Percentiles rank a stretch among this genome's conserved stretches.
Evolutionary conservation across 768 basidiomycete genomes (phyloP).

Genomic region (Pholiota molesta): DNA sequence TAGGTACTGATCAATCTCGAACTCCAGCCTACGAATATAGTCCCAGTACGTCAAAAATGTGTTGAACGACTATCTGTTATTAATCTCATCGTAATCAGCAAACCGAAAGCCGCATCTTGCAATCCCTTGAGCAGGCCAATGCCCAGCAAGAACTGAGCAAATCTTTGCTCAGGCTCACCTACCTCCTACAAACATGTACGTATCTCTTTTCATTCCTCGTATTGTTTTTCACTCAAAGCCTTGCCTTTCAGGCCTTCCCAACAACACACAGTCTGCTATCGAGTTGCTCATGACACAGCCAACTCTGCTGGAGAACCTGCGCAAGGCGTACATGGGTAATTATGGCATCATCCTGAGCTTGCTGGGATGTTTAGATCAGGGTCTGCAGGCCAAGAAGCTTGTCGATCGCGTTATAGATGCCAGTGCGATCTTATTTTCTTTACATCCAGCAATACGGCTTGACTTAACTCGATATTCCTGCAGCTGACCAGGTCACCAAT

Average conservation of each 20-base stretch:
- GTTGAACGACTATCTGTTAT: neutral
- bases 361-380: conserved; percentile 90
- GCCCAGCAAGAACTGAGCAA: conserved; percentile 80
- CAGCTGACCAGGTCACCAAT: conserved; percentile 92
- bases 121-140: conserved; percentile 73
- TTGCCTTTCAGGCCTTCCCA: conserved; percentile 56
- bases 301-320: conserved; percentile 78
- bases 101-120: conserved; percentile 60
- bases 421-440: conserved; percentile 32
- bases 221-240: neutral
- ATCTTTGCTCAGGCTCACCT: conserved; percentile 77
- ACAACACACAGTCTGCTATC: conserved; percentile 78
- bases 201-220: neutral
- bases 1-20: neutral
- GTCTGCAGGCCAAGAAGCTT: conserved; percentile 81
- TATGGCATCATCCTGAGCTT: conserved; percentile 91
- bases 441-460: neutral
- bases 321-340: conserved; percentile 90
- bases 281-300: conserved; percentile 83
- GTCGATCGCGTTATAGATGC: conserved; percentile 91
- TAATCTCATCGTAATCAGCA: conserved; percentile 30
- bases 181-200: conserved; percentile 78
- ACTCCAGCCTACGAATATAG: conserved; percentile 16
- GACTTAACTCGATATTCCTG: conserved; percentile 5
- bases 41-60: conserved; percentile 1